Evolutionary conservation across 1,139 yeast genomes (phyloP), one percentile per base, ranked within the genome.

Genomic region (Suhomyces ambrosiae): DNA sequence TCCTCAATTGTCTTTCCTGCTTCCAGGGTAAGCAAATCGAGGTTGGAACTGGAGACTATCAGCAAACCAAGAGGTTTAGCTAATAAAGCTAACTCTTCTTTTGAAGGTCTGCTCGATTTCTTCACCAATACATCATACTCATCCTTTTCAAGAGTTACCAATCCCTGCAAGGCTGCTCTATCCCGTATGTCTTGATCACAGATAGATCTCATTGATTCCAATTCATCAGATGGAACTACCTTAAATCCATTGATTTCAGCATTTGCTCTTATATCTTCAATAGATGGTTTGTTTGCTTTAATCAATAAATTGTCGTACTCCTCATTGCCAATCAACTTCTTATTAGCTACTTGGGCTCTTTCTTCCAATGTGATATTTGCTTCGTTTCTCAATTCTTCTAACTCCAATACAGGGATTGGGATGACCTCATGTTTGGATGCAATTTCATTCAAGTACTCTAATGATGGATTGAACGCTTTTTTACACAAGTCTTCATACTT

Each of bases 261-360:
- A 30, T 48, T 52, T 6, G 49, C 41, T 22, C 48, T 49, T 13
- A 71, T 54, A 18, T 49, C 49, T 6, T 63, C 68, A 24, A 68
- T 48, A 4, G 71, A 55, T 2, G 75, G 74, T 47, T 65, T 64
- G 37, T 65, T 64, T 5, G 70, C 71, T 31, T 50, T 55, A 9
- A 66, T 40, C 16, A 67, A 49, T 41, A 70, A 52, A 10, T 56
- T 58, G 34, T 68, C 68, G 39, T 65, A 65, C 24, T 63, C 70
- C 7, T 48, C 47, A 16, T 27, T 37, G 16, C 50, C 40, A 3
- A 66, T 33, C 6, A 65, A 32, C 42, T 53, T 58, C 46, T 50
- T 50, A 15, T 55, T 53, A 0, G 56, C 47, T n/a, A 55, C 61
- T 32, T 50, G 48, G 7, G 63, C 46, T 37, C 48, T 60, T 3